Evolutionary conservation across 2,329 filamentous ascomycete genomes (phyloP), one percentile per base, ranked within the genome.

Genomic region (Zymoseptoria ardabiliae): DNA sequence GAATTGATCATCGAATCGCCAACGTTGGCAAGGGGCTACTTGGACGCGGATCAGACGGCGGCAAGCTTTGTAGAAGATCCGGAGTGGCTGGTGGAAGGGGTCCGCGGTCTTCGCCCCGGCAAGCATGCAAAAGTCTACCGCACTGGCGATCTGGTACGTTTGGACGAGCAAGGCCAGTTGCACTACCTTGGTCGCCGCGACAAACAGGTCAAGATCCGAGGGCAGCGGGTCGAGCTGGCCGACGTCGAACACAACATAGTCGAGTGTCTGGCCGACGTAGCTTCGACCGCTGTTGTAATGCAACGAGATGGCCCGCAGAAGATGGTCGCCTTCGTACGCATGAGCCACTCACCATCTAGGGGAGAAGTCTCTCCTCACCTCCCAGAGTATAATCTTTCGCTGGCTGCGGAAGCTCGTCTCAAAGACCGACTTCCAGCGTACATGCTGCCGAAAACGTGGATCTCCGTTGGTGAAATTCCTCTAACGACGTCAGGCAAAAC

Each of bases 381-480:
- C 22, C 3, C 22, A 23, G 22, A 3, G 22, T 6, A 23, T 23
- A 6, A 3, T 23, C 22, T 23, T 23, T 23, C 22, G 22, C 22
- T 6, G 22, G 22, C 22, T 23, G 22, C 22, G 22, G 22, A 23
- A 23, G 6, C 6, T 23, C 22, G 22, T 23, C 22, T 23, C 22
- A 23, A 23, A 23, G 22, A 23, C 22, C 22, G 22, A 23, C 22
- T 23, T 23, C 22, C 22, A 21, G 68, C 73, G 0, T 95, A 95
- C 70, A 94, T 94, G 89, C 73, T 95, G 1, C 92, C 92, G 0
- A 84, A 84, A 0, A 82, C 85, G 59, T 73, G 95, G 4, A 75
- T 96, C 4, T 88, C 89, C 0, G 78, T 96, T 5, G 81, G 83
- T 0, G 69, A 72, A 0, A 77, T 96, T 45, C 91, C 91, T 0